Evolutionary conservation across 192 early-diverging fungal genomes (phyloP).

Genomic region (Chytriomyces sp.): DNA sequence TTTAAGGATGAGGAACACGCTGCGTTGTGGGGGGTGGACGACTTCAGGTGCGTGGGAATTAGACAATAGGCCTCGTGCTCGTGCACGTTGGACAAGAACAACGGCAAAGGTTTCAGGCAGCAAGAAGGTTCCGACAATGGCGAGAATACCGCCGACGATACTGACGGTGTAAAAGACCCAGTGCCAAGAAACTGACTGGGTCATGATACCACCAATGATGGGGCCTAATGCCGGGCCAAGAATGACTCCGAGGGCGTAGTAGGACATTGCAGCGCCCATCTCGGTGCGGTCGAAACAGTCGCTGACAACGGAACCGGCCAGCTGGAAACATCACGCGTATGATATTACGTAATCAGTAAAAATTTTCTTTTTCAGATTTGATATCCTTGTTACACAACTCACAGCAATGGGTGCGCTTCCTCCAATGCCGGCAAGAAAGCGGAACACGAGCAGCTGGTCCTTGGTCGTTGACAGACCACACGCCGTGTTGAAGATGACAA

Average conservation of each 20-base stretch:
- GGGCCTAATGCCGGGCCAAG: conserved; percentile 60
- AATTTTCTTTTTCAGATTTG: background rate
- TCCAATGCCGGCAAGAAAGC: conserved; percentile 54
- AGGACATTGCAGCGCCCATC: conserved; percentile 60
- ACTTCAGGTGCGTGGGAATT: background rate
- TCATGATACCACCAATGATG: conserved; percentile 59
- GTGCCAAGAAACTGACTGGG: conserved; percentile 56
- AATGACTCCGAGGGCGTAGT: conserved; percentile 57
- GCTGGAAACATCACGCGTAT: background rate
- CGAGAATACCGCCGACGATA: conserved; percentile 58
- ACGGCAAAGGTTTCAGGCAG: conserved; percentile 61
- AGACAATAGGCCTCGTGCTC: background rate
- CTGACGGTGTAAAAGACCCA: conserved; percentile 65
- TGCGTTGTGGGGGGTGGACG: background rate
- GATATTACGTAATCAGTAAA: background rate
- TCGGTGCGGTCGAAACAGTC: conserved; percentile 58
- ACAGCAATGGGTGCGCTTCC: conserved; percentile 54
- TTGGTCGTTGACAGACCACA: conserved; percentile 50
- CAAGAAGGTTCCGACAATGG: conserved; percentile 55
- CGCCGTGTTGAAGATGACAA: conserved; percentile 49
- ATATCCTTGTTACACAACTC: conserved; percentile 15
- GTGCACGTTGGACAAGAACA: conserved; percentile 2
- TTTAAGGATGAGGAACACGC: background rate
- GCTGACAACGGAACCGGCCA: conserved; percentile 52
- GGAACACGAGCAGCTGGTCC: conserved; percentile 48